Conservation (phyloP, 164 flowering plant genomes). For the Magnolia officinalis region DNA sequence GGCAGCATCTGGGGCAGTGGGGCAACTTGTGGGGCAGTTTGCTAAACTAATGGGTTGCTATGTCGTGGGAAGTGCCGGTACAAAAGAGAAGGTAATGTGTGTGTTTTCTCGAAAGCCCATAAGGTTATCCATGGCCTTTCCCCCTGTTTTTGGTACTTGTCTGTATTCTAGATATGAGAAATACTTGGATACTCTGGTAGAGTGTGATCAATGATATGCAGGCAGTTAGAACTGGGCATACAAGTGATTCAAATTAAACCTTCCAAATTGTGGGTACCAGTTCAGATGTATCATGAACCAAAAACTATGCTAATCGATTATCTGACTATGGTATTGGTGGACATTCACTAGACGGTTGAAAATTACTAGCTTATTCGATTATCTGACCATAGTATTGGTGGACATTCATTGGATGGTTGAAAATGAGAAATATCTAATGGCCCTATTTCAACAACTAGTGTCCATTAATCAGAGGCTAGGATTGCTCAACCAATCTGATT, state of each 20-base stretch:
- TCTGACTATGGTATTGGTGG: background rate
- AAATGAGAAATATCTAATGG: too few relatives aligned
- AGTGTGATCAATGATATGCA: background rate
- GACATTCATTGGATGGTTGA: too few relatives aligned
- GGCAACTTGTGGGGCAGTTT: conserved; percentile 59
- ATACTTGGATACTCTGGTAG: background rate
- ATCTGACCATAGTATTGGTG: background rate
- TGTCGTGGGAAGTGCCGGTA: conserved; percentile 67
- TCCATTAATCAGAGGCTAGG: too few relatives aligned
- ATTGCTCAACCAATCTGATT: too few relatives aligned
- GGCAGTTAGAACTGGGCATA: background rate
- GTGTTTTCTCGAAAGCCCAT: background rate
- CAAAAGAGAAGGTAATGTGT: conserved; percentile 42
- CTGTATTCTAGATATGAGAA: background rate
- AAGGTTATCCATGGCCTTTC: background rate
- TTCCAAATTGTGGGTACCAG: background rate
- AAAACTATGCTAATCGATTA: background rate
- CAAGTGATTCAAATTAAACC: background rate
- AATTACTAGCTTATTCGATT: background rate
- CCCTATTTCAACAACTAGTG: too few relatives aligned
- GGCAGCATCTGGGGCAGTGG: conserved; percentile 61
- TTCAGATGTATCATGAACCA: background rate
- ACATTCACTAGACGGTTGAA: background rate
- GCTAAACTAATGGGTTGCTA: conserved; percentile 53
- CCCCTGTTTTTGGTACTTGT: background rate